Base-by-base conservation (phyloP, 345 rosid genomes). In the Murraya koenigii region DNA sequence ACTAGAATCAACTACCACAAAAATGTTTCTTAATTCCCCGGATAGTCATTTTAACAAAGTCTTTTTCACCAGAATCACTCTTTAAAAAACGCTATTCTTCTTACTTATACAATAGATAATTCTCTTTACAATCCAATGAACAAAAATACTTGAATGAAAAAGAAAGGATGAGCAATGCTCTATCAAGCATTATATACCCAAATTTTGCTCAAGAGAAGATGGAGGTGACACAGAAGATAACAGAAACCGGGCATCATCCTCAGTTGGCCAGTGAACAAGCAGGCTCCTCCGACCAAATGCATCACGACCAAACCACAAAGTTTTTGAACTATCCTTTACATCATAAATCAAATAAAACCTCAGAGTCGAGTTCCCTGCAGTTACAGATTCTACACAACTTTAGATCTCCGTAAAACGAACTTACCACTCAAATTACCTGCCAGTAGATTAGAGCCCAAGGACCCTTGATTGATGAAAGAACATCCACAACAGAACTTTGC, bases 231-330 rank as follows among this genome's bases (percentile, higher is more conserved):
- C 92, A 56, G 98, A 95, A 19, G 94, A 92, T 8, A 95, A 81
- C 74, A 95, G 72, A 71, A 95, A 83, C 58, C 87, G 90, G 30
- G 92, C 61, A 69, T 90, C 97, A 77, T 88, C 86, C 22, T 23
- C 61, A 19, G 87, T 89, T 66, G 98, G 97, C 98, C 97, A 90
- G 78, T 92, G 98, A 83, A 93, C 94, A 82, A 95, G 94, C n/a
- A 95, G 91, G 78, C 99, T 93, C 84, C 98, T 84, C 77, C 98
- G 83, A 54, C 98, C 96, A 80, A 92, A 89, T 19, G 93, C 94
- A 87, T 95, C 99, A 71, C 91, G 85, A 84, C 94, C 96, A 86
- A 95, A 95, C 96, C 98, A 93, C 33, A 93, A n/a, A 15, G 95
- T 93, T 84, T 81, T 89, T 52, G 97, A 88, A 84, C 87, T 82